phyloP scores from a whole-genome alignment of 257 asterid genomes.

The Mentha longifolia region DNA sequence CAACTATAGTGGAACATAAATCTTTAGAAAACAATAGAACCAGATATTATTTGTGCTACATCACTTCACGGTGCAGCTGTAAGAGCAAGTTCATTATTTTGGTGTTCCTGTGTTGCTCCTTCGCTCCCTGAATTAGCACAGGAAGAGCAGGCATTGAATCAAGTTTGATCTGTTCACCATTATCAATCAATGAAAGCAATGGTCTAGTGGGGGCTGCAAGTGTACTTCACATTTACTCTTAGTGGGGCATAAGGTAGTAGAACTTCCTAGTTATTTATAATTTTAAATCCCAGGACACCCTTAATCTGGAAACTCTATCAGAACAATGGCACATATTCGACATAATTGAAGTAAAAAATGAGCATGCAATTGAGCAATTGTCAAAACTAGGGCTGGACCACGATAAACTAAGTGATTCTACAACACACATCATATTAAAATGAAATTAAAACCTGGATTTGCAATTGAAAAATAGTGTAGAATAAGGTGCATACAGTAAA shows the following conservation, averaged over 20 bases:
- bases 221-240: slow-evolving; percentile 14
- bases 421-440: slow-evolving; percentile 17
- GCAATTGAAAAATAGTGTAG: slow-evolving; percentile 7
- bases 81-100: slow-evolving; percentile 79
- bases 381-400: neutral
- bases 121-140: slow-evolving; percentile 62
- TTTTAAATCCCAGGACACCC: slow-evolving; percentile 8
- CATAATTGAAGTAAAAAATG: slow-evolving; percentile 3
- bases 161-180: slow-evolving; percentile 7
- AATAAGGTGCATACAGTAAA: neutral
- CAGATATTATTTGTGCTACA: slow-evolving; percentile 49
- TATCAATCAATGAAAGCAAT: slow-evolving; percentile 25
- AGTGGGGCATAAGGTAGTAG: neutral
- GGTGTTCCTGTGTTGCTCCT: slow-evolving; percentile 96
- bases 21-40: slow-evolving; percentile 27
- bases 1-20: slow-evolving; percentile 29
- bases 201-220: slow-evolving; percentile 5
- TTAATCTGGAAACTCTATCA: slow-evolving; percentile 19
- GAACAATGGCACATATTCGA: slow-evolving; percentile 15
- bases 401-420: slow-evolving; percentile 14
- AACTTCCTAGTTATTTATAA: slow-evolving; percentile 3
- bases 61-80: slow-evolving; percentile 54
- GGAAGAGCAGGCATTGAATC: slow-evolving; percentile 25
- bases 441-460: slow-evolving; percentile 20
- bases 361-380: slow-evolving; percentile 18